Conservation (phyloP, 148 eudicot genomes). For the Agrostemma githago region DNA sequence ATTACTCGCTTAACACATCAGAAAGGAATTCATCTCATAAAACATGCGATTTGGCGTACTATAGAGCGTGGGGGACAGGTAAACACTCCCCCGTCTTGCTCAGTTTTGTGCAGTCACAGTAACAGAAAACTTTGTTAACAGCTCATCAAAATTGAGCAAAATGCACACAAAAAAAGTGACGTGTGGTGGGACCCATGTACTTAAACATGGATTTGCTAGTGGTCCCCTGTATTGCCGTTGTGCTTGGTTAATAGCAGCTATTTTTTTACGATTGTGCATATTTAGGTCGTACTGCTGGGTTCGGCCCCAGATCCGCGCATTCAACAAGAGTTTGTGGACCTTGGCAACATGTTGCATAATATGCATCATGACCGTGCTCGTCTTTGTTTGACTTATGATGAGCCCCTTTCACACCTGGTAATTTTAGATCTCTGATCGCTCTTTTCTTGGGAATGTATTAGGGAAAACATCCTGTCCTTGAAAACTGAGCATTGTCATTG, state of each 20-base stretch:
- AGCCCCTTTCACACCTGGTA: conserved; percentile 99
- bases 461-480: not conserved
- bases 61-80: conserved; percentile 95
- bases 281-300: conserved; percentile 82
- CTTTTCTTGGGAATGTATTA: not conserved
- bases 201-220: not conserved
- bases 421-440: conserved; percentile 1
- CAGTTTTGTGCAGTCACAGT: not conserved
- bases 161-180: not conserved
- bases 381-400: conserved; percentile 87
- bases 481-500: conserved; percentile 7
- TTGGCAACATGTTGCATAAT: conserved; percentile 76
- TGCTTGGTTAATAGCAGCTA: conserved; percentile 2
- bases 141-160: not conserved
- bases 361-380: conserved; percentile 80
- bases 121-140: too few species aligned
- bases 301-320: conserved; percentile 93
- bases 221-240: not conserved
- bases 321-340: conserved; percentile 79
- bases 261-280: conserved; percentile 12
- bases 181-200: not conserved
- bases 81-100: not conserved
- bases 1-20: conserved; percentile 95
- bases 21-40: conserved; percentile 96
- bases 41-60: conserved; percentile 92